Percentiles rank a stretch among this genome's conserved stretches.
These are phyloP conservation scores for Neoarthrinium moseri DNA, from an alignment of 2,329 filamentous ascomycete species.

Conservation along the genomic window DNA sequence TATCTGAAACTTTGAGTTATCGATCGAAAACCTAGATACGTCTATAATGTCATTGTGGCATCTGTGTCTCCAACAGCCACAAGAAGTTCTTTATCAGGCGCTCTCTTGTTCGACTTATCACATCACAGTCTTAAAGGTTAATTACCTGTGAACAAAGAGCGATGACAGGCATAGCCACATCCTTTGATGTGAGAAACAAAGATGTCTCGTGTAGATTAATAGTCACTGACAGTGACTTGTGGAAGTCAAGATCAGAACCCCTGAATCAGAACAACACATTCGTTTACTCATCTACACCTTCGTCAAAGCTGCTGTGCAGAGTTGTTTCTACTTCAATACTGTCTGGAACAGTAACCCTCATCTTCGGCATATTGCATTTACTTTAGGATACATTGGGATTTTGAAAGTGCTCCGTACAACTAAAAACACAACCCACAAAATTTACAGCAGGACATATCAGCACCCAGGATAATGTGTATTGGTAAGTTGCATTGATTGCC, in stretches of 20 bases:
- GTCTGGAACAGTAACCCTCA: constrained; percentile 1
- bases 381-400: background rate
- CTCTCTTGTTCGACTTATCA: no score
- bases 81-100: background rate
- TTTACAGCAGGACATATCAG: background rate
- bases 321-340: background rate
- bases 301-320: constrained; percentile 1
- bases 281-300: constrained; percentile 3
- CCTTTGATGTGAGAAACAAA: background rate
- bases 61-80: background rate
- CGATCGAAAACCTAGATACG: no score
- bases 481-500: background rate
- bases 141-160: background rate
- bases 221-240: background rate
- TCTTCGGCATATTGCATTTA: background rate
- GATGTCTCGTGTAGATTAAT: background rate
- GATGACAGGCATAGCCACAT: background rate
- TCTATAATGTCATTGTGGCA: background rate
- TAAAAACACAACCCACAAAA: background rate
- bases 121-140: background rate
- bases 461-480: constrained; percentile 1
- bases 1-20: no score
- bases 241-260: background rate
- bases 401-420: background rate
- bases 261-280: background rate